phyloP scores from a whole-genome alignment of 2,329 filamentous ascomycete species.

The Alternaria atra region DNA sequence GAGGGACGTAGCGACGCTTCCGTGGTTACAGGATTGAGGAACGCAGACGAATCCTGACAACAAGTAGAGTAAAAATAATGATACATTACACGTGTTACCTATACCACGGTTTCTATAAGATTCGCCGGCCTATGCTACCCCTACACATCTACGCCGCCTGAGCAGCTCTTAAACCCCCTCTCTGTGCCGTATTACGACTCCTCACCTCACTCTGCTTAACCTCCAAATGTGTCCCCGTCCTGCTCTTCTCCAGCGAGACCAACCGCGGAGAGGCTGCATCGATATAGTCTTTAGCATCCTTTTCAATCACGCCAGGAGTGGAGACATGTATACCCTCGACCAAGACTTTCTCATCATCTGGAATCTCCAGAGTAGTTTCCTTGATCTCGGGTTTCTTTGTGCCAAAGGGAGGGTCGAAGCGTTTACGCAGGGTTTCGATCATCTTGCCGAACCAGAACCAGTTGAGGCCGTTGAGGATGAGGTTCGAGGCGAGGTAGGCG shows the following conservation, averaged over 20 bases:
- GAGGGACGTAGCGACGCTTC: neutral
- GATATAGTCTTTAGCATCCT: constrained; percentile 33
- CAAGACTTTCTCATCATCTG: constrained; percentile 42
- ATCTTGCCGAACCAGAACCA: constrained; percentile 90
- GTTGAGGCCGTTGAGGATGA: constrained; percentile 78
- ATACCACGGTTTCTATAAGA: neutral
- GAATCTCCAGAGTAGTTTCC: constrained; percentile 20
- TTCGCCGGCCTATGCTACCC: neutral
- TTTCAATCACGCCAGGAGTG: constrained; percentile 37
- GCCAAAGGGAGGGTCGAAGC: constrained; percentile 70
- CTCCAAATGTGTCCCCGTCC: constrained; percentile 36
- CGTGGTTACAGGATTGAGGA: neutral
- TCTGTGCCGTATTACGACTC: constrained; percentile 29
- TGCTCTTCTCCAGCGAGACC: constrained; percentile 33
- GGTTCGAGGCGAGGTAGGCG: constrained; percentile 74
- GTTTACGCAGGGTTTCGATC: constrained; percentile 79
- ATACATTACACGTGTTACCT: neutral
- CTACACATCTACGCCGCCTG: constrained; percentile 3
- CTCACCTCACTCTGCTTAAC: constrained; percentile 39
- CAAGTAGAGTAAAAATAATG: neutral
- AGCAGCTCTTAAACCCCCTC: constrained; percentile 11
- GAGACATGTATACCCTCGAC: constrained; percentile 46
- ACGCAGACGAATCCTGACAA: neutral
- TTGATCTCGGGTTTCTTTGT: constrained; percentile 45
- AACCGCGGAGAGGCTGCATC: constrained; percentile 14